Evolutionary conservation across 805 yeast genomes (phyloP).

Genomic region (Blastobotrys parvus): DNA sequence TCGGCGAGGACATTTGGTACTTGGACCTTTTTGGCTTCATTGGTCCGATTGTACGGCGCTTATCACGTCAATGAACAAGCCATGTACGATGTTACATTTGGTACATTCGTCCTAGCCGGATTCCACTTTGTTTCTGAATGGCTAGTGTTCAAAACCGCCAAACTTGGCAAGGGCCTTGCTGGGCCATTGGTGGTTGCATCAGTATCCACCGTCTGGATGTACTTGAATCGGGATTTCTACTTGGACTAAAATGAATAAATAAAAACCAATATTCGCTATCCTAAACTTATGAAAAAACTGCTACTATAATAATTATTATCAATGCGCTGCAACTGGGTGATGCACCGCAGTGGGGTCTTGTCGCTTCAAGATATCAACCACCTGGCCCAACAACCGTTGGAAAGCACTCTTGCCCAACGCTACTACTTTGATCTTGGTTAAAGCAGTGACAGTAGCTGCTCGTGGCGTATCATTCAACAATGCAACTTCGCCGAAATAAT

Average conservation of each 20-base stretch:
- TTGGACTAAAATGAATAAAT: too few relatives aligned
- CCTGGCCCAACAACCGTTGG: constrained; percentile 90
- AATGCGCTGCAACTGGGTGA: background rate
- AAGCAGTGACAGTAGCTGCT: constrained; percentile 85
- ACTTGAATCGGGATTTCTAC: constrained; percentile 57
- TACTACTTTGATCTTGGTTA: constrained; percentile 73
- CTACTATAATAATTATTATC: background rate
- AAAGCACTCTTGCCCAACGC: constrained; percentile 87
- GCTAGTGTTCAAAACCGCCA: constrained; percentile 69
- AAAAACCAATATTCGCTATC: too few relatives aligned
- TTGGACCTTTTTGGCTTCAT: constrained; percentile 85
- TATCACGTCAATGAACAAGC: constrained; percentile 60
- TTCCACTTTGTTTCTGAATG: constrained; percentile 80
- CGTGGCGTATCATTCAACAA: constrained; percentile 85
- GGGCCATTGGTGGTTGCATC: constrained; percentile 86
- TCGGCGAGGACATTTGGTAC: constrained; percentile 98
- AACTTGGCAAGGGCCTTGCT: constrained; percentile 74
- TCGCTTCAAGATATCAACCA: constrained; percentile 75
- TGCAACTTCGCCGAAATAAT: constrained; percentile 95
- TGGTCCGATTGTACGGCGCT: constrained; percentile 83
- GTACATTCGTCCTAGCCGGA: constrained; percentile 75
- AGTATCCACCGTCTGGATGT: constrained; percentile 75
- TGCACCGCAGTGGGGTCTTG: constrained; percentile 61
- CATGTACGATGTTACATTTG: constrained; percentile 69
- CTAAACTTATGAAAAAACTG: background rate